Evolutionary conservation across 352 stramenopile genomes (phyloP), one percentile per base, ranked within the genome.

Genomic region (Albugo candida): DNA sequence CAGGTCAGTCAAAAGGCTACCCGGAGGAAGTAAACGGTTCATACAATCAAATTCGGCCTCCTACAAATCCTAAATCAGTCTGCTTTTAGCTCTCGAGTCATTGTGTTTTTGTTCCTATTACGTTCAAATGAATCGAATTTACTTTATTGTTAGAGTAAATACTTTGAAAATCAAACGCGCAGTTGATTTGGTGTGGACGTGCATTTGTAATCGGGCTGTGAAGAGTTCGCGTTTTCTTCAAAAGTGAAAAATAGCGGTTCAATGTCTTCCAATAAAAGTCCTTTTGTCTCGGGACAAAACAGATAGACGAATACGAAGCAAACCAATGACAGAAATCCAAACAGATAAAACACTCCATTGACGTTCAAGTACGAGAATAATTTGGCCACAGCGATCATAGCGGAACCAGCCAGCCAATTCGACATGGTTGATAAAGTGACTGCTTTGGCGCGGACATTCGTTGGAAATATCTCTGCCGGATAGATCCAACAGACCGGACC

Each of bases 261-360:
- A n/a, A 64, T 59, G 50, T 64, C 58, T 36, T 64, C 57, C 31
- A 64, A 45, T 36, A 64, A 11, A 10, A 64, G 19, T 20, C 57
- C 57, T 45, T 64, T 64, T 10, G 54, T 64, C 51, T 64, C 58
- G 3, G 58, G 58, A 20, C 54, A 64, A 17, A 78, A 62, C 51
- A 70, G 64, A 43, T 59, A 67, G 27, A 81, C 70, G 27, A 77
- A 67, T 20, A 64, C 56, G 11, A 60, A 57, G 24, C 58, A 58
- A 34, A 74, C 17, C 20, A 69, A 47, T 21, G 61, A 70, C 16
- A 65, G 63, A 36, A 52, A 62, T 8, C 52, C 52, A 53, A 79
- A 81, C 50, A 81, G 59, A 53, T 64, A 73, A 54, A 79, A 62
- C 42, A 66, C 58, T 31, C 57, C 55, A 52, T 65, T 52, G 43